Evolutionary conservation across 2,329 filamentous ascomycete genomes (phyloP).

Genomic region (Fusarium sp.): DNA sequence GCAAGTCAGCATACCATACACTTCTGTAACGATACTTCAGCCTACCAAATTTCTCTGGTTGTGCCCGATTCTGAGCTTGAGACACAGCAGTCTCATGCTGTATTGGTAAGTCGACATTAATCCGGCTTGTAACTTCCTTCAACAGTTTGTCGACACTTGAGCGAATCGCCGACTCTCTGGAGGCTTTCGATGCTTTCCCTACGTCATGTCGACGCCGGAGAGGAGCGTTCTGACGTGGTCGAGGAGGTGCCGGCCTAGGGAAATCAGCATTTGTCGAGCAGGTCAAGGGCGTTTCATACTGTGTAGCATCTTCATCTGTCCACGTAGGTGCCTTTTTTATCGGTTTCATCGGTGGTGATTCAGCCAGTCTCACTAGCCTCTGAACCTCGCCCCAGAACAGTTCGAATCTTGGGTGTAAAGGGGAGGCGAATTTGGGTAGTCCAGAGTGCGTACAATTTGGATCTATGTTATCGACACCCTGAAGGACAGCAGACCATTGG

Average conservation of each 20-base stretch:
- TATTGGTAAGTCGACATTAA: neutral
- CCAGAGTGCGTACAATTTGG: slow-evolving; percentile 39
- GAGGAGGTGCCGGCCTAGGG: neutral
- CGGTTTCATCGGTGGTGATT: slow-evolving; percentile 6
- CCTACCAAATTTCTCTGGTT: slow-evolving; percentile 27
- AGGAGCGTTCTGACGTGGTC: neutral
- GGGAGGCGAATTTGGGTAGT: slow-evolving; percentile 33
- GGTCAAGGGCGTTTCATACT: neutral
- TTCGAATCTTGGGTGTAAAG: slow-evolving; percentile 32
- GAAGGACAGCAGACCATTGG: slow-evolving; percentile 38
- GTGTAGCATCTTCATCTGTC: slow-evolving; percentile 24
- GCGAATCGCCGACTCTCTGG: slow-evolving; percentile 24
- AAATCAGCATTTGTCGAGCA: neutral
- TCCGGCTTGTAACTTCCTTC: slow-evolving; percentile 23
- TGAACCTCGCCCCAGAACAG: slow-evolving; percentile 38
- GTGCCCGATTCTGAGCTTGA: slow-evolving; percentile 13
- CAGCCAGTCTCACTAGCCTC: slow-evolving; percentile 30
- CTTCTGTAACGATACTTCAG: neutral
- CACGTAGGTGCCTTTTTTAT: slow-evolving; percentile 28
- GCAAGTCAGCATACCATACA: neutral
- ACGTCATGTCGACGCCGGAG: slow-evolving; percentile 17
- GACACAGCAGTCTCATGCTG: slow-evolving; percentile 15
- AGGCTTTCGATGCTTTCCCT: slow-evolving; percentile 6
- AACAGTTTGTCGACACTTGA: slow-evolving; percentile 25
- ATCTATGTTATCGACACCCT: slow-evolving; percentile 36